These are phyloP conservation scores for Prunus mira DNA, from an alignment of 306 rosid species.

Conservation along the genomic window DNA sequence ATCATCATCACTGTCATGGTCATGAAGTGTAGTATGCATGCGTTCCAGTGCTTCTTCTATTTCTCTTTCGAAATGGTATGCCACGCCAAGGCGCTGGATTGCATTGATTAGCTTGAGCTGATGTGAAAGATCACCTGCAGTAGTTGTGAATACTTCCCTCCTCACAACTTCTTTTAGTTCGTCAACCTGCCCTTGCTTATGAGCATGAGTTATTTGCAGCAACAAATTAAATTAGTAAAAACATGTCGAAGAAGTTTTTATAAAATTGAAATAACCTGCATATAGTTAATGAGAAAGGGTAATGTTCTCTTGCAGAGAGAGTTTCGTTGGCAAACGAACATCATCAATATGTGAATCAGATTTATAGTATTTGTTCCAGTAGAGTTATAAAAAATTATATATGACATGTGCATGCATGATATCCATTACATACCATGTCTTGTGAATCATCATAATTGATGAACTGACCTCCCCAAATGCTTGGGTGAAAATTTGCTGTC, in stretches of 20 bases:
- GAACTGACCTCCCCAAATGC: conserved; percentile 19
- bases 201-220: background rate
- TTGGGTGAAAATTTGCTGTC: conserved; percentile 14
- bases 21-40: background rate
- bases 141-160: conserved; percentile 1
- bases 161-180: conserved; percentile 33
- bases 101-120: conserved; percentile 25
- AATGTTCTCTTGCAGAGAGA: no score
- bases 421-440: background rate
- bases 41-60: conserved; percentile 21
- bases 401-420: no score
- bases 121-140: background rate
- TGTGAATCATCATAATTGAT: conserved; percentile 4
- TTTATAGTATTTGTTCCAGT: no score
- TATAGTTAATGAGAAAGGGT: no score
- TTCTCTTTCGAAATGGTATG: conserved; percentile 41
- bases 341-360: background rate
- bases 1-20: background rate
- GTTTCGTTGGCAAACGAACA: background rate
- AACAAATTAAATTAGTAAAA: no score
- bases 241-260: no score
- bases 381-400: no score
- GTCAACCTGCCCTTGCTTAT: background rate
- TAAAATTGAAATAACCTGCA: no score
- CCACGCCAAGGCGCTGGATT: conserved; percentile 27